phyloP scores from a whole-genome alignment of 106 monocot species.

The Ottelia alismoides region DNA sequence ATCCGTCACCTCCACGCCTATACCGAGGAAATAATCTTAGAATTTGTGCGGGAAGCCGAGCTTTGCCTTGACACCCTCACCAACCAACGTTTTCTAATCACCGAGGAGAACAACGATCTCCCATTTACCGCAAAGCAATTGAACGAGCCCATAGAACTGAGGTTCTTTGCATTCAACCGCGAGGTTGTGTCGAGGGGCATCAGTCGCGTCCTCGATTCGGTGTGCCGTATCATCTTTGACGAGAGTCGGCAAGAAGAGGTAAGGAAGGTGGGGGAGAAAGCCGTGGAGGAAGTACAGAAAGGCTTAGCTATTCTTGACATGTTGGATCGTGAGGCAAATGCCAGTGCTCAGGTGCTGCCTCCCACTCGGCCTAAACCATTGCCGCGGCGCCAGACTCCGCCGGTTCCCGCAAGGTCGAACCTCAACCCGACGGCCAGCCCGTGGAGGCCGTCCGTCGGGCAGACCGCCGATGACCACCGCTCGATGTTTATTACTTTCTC shows the following conservation, averaged over 20 bases:
- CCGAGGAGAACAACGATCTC: neutral
- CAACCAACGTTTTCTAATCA: too few species aligned
- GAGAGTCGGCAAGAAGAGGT: too few species aligned
- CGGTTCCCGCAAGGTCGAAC: neutral
- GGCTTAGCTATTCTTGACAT: neutral
- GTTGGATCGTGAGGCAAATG: neutral
- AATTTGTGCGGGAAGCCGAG: too few species aligned
- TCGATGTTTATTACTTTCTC: conserved; percentile 20
- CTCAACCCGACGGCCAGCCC: conserved; percentile 6
- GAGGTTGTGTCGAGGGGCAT: conserved; percentile 6
- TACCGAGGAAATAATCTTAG: too few species aligned
- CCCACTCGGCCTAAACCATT: too few species aligned
- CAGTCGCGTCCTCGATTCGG: neutral
- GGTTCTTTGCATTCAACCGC: conserved; percentile 14
- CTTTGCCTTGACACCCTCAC: neutral
- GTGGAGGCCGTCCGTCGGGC: neutral
- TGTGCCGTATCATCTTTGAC: conserved; percentile 13
- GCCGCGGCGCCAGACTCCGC: neutral
- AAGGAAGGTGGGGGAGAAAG: conserved; percentile 1
- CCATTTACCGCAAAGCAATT: conserved; percentile 2
- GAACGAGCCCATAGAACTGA: conserved; percentile 10
- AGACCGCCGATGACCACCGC: conserved; percentile 3
- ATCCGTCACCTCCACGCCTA: too few species aligned
- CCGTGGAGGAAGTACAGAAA: conserved; percentile 1
- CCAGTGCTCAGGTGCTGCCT: neutral